Percentiles rank a stretch among this genome's conserved stretches.
Evolutionary conservation across 257 asterid species (phyloP).

Genomic region (Cynanchum wilfordii): DNA sequence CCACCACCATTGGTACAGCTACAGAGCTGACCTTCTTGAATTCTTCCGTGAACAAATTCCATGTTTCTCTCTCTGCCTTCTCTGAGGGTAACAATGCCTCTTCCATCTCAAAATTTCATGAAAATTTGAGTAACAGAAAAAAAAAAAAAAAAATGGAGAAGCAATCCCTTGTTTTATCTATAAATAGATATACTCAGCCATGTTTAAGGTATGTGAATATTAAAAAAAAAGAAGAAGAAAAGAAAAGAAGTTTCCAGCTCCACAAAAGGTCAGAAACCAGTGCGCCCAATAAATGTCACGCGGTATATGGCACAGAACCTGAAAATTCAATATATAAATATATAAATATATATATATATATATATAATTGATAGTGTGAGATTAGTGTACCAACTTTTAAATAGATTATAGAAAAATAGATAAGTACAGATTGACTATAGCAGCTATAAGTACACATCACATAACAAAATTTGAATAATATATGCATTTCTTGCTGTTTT

Average conservation of each 20-base stretch:
- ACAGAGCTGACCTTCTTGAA: constrained; percentile 25
- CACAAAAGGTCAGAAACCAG: neutral
- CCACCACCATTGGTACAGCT: constrained; percentile 35
- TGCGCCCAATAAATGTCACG: neutral
- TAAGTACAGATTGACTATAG: too few relatives aligned
- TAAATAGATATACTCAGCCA: neutral
- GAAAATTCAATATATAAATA: neutral
- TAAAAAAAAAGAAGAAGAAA: neutral
- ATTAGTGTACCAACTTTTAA: too few relatives aligned
- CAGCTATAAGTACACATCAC: too few relatives aligned
- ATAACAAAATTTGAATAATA: too few relatives aligned
- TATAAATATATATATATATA: too few relatives aligned
- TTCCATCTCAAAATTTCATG: constrained; percentile 2
- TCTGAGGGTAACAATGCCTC: neutral
- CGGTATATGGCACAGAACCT: neutral
- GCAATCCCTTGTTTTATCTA: neutral
- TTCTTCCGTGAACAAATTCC: constrained; percentile 16
- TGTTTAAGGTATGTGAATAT: neutral
- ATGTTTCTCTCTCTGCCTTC: neutral
- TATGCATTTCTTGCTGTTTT: too few relatives aligned
- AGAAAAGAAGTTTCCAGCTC: neutral
- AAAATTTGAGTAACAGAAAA: neutral
- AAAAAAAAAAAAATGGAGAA: neutral
- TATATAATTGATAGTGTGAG: too few relatives aligned
- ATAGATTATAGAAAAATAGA: too few relatives aligned